Percentiles rank a stretch among this genome's conserved stretches.
Evolutionary conservation across 1,284 basidiomycete species (phyloP).

Genomic region (Trametes sp.): DNA sequence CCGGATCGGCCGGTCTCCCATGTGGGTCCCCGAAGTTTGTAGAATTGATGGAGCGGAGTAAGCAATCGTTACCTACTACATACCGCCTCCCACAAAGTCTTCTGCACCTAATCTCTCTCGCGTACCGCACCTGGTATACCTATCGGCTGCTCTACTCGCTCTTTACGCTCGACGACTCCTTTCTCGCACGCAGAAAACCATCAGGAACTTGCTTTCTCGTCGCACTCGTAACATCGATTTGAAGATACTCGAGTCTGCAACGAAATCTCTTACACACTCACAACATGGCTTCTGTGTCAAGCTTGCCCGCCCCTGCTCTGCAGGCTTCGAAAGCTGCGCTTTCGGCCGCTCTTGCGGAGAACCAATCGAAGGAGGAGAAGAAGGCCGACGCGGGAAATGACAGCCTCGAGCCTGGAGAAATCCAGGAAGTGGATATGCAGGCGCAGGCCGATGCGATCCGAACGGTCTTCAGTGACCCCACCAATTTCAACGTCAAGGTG

Average conservation of each 20-base stretch:
- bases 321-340: slow-evolving; percentile 81
- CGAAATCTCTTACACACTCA: background rate
- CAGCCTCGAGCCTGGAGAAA: slow-evolving; percentile 69
- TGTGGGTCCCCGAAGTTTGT: slow-evolving; percentile 20
- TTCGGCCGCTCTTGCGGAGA: slow-evolving; percentile 69
- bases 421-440: slow-evolving; percentile 83
- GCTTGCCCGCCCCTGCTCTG: slow-evolving; percentile 66
- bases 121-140: slow-evolving; percentile 12
- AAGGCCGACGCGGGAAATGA: slow-evolving; percentile 46
- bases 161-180: slow-evolving; percentile 30
- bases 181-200: slow-evolving; percentile 4
- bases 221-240: slow-evolving; percentile 22
- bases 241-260: slow-evolving; percentile 7
- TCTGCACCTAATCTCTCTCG: slow-evolving; percentile 21
- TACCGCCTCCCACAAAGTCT: slow-evolving; percentile 17
- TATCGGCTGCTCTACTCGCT: slow-evolving; percentile 23
- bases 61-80: slow-evolving; percentile 30
- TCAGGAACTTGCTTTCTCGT: background rate
- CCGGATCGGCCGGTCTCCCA: background rate
- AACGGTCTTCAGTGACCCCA: slow-evolving; percentile 91
- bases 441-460: slow-evolving; percentile 83
- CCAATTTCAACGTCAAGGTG: slow-evolving; percentile 93
- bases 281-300: slow-evolving; percentile 43
- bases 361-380: slow-evolving; percentile 42
- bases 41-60: slow-evolving; percentile 22